Percentiles rank a stretch among this genome's conserved stretches.
Evolutionary conservation across 2,329 filamentous ascomycete species (phyloP).

Genomic region (Fusarium piperis): DNA sequence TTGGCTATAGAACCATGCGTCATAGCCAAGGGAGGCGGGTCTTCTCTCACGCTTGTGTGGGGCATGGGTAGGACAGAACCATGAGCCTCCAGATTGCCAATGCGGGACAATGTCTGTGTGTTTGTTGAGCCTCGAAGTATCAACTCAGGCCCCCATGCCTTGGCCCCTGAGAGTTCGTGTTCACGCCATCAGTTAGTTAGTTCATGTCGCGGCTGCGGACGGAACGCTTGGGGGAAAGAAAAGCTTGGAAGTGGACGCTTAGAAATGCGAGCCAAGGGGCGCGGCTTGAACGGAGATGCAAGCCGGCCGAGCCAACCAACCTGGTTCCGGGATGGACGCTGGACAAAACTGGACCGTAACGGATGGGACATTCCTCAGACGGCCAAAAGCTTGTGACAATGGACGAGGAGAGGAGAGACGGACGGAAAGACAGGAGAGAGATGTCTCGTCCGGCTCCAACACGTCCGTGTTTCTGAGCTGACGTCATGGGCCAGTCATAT

Average conservation of each 20-base stretch:
- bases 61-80: conserved; percentile 10
- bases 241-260: conserved; percentile 30
- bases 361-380: conserved; percentile 12
- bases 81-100: conserved; percentile 14
- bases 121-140: conserved; percentile 18
- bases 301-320: background rate
- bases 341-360: conserved; percentile 8
- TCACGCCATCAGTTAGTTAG: conserved; percentile 12
- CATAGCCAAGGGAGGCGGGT: conserved; percentile 32
- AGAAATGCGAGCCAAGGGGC: conserved; percentile 27
- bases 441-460: conserved; percentile 21
- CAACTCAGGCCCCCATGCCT: background rate
- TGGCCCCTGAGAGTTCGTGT: conserved; percentile 13
- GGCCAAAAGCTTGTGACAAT: background rate
- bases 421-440: background rate
- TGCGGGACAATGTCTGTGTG: conserved; percentile 8
- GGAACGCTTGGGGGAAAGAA: background rate
- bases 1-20: conserved; percentile 23
- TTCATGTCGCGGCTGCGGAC: conserved; percentile 2
- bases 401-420: background rate
- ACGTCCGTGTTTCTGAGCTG: conserved; percentile 17
- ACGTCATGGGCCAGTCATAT: conserved; percentile 42
- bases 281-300: conserved; percentile 20
- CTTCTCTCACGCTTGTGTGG: conserved; percentile 19
- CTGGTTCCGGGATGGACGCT: conserved; percentile 9